Evolutionary conservation across 768 basidiomycete species (phyloP), one percentile per base, ranked within the genome.

Genomic region (Pisolithus microcarpus): DNA sequence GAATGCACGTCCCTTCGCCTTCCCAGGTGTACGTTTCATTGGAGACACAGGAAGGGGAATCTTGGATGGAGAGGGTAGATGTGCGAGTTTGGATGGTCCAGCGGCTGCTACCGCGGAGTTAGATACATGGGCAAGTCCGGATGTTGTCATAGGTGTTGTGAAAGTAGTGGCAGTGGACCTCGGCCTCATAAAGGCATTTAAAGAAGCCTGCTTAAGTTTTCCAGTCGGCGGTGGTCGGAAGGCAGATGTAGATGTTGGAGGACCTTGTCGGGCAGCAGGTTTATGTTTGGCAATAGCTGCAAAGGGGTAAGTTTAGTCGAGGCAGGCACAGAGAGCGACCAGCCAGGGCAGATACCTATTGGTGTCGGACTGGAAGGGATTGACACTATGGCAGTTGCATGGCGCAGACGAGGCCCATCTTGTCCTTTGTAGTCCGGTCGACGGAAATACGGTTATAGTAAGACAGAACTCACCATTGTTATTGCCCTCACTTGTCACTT

Each of bases 161-260:
- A n/a, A 9, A 16, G 38, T 24, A 15, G 19, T 23, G 5, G 11
- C 28, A 28, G 19, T 15, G 5, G 54, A 49, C 16, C 53, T 63
- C 6, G 23, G 37, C 38, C 57, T 65, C 3, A 61, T 31, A 15
- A 69, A 67, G 13, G 39, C 5, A 28, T 48, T 42, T 7, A 67
- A 56, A 5, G 68, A 67, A 2, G 56, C 23, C 43, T 62, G 65
- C 55, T 46, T 65, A 7, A 61, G 49, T 31, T 65, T 65, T 48
- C 23, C 49, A 23, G 52, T 50, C 9, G 50, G 36, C 16, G 51
- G 44, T 9, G 42, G 39, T 45, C 56, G 65, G 15, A 48, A 52
- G 18, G 49, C 24, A 7, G 62, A 58, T 6, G 51, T 42, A 7
- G 54, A 52, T 7, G 51, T 10, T 34, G 50, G 24, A 10, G 59